Evolutionary conservation across 2,329 filamentous ascomycete genomes (phyloP), one percentile per base, ranked within the genome.

Genomic region (Xylariales sp.): DNA sequence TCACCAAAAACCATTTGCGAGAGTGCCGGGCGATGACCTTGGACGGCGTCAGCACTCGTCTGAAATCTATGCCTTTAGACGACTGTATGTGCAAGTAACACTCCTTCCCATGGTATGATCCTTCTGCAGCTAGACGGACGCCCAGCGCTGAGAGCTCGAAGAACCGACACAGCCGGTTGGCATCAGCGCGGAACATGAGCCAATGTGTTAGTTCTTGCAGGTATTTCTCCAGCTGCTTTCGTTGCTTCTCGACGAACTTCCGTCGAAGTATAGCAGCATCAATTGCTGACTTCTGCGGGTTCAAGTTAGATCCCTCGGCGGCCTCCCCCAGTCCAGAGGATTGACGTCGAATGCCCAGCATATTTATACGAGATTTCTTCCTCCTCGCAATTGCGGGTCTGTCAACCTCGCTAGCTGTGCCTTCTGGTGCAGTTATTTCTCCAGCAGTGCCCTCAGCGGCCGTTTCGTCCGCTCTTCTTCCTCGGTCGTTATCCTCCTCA

Each of bases 41-140:
- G 38, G 79, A 74, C 0, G 88, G 88, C 3, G 83, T 89, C 57
- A 93, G 71, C 24, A 90, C 84, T 50, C 84, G 84, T 46, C 89
- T 78, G 56, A 91, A 89, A 62, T 95, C 88, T 18, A 95, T 73
- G 3, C 89, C 90, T 58, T 95, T 94, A 12, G 86, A 84, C 5
- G 88, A 94, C 54, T 94, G 87, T 49, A 98, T 95, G 52, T 94
- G 83, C 50, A 98, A 72, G 59, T 86, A 90, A 12, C 93, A 94
- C 64, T 98, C 94, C 63, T 98, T 98, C 45, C 93, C 94, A 58
- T 98, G 93, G 55, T 96, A 97, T 54, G 90, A 95, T 20, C 89
- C 90, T 63, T 98, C 94, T 0, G 91, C 89, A 18, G 93, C 93
- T 37, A 98, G 77, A 35, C 94, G 83, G 37, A 98, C 89, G 16